These are phyloP conservation scores for Alternaria arbusti DNA, from an alignment of 2,329 filamentous ascomycete species.

Conservation along the genomic window DNA sequence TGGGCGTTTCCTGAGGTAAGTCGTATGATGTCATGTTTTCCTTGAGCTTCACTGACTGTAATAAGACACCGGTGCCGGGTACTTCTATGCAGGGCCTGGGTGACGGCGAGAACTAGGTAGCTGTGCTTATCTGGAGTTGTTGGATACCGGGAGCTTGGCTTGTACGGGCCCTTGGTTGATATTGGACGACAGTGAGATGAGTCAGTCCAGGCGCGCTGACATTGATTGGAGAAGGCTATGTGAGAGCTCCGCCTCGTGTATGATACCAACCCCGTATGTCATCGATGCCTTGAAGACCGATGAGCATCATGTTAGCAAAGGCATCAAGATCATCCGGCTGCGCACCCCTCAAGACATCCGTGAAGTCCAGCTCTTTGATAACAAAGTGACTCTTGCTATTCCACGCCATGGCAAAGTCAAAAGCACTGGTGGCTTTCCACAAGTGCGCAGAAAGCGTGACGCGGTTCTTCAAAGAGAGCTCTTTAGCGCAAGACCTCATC, in stretches of 20 bases:
- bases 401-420: slow-evolving; percentile 43
- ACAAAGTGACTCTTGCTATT: slow-evolving; percentile 38
- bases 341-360: slow-evolving; percentile 27
- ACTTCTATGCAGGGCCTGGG: not conserved
- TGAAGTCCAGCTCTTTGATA: slow-evolving; percentile 38
- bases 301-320: slow-evolving; percentile 38
- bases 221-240: not conserved
- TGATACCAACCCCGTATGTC: slow-evolving; percentile 41
- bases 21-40: accelerated
- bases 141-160: not conserved
- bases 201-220: not conserved
- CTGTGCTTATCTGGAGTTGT: not conserved
- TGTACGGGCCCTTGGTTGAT: not conserved
- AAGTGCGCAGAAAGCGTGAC: slow-evolving; percentile 37
- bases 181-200: too few relatives aligned
- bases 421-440: slow-evolving; percentile 37
- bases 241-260: slow-evolving; percentile 23
- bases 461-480: slow-evolving; percentile 12
- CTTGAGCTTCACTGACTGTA: not conserved
- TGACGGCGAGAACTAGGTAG: not conserved
- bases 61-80: slow-evolving; percentile 10
- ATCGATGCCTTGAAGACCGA: slow-evolving; percentile 35
- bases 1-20: slow-evolving; percentile 4
- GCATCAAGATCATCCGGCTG: slow-evolving; percentile 37
- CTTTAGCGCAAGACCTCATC: slow-evolving; percentile 16